A percentile compares a stretch with the other conserved stretches of the same genome.
Evolutionary conservation across 305 asterid genomes (phyloP).

Genomic region (Fraxinus floribunda): DNA sequence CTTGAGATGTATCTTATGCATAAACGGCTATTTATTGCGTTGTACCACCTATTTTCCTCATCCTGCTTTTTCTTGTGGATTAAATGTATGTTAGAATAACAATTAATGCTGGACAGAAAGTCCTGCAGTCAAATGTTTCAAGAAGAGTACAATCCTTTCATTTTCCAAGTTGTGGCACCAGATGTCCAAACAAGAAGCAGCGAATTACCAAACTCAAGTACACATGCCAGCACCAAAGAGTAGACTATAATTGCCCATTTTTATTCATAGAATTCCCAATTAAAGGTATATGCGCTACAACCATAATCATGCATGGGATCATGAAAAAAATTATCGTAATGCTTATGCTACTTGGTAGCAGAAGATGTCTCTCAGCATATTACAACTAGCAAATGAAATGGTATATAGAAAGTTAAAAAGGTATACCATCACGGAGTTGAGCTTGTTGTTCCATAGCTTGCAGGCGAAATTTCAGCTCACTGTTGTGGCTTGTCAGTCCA

Average conservation of each 20-base stretch:
- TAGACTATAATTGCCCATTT: background rate
- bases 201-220: background rate
- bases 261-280: background rate
- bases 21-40: background rate
- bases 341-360: background rate
- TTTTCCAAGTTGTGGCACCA: background rate
- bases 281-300: background rate
- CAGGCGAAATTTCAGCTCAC: conserved; percentile 78
- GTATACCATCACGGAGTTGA: conserved; percentile 75
- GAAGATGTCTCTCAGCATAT: background rate
- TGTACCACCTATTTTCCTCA: background rate
- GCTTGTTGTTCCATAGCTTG: conserved; percentile 98
- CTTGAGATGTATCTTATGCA: background rate
- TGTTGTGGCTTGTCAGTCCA: conserved; percentile 76
- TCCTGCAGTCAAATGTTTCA: background rate
- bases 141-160: background rate
- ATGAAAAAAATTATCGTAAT: background rate
- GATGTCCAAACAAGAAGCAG: background rate
- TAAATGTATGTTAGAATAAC: background rate
- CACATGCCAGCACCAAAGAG: background rate
- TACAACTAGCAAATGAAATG: background rate
- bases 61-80: background rate
- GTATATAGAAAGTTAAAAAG: background rate
- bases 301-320: background rate
- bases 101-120: background rate